phyloP scores from a whole-genome alignment of 331 rosid species.

The Saraca asoca region DNA sequence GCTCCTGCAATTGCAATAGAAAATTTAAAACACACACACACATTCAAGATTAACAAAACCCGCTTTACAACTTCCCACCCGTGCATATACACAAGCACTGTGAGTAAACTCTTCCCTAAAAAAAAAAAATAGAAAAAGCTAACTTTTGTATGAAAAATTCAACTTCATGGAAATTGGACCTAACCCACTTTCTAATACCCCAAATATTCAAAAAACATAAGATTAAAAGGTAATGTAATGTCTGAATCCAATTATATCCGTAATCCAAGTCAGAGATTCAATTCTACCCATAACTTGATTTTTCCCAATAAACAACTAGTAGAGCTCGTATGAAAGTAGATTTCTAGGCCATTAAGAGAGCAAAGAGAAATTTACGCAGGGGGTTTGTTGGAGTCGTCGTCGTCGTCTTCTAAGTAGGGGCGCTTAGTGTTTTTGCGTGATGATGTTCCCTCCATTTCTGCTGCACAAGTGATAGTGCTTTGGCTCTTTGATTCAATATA shows the following conservation, averaged over 20 bases:
- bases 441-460: no score
- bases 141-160: no score
- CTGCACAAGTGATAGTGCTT: no score
- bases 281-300: not conserved
- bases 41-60: no score
- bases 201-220: not conserved
- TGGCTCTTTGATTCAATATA: no score
- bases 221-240: not conserved
- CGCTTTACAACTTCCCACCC: not conserved
- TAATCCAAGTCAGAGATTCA: not conserved
- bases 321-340: no score
- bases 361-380: no score
- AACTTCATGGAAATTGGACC: not conserved
- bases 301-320: not conserved
- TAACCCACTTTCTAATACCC: not conserved
- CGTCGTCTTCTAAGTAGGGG: no score
- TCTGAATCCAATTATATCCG: not conserved
- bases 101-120: constrained; percentile 9
- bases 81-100: not conserved
- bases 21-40: no score
- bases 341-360: no score
- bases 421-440: no score
- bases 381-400: no score
- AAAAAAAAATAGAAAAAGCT: not conserved
- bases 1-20: not conserved